Evolutionary conservation across 2,329 filamentous ascomycete genomes (phyloP), one percentile per base, ranked within the genome.

Genomic region (Emydomyces testavorans): DNA sequence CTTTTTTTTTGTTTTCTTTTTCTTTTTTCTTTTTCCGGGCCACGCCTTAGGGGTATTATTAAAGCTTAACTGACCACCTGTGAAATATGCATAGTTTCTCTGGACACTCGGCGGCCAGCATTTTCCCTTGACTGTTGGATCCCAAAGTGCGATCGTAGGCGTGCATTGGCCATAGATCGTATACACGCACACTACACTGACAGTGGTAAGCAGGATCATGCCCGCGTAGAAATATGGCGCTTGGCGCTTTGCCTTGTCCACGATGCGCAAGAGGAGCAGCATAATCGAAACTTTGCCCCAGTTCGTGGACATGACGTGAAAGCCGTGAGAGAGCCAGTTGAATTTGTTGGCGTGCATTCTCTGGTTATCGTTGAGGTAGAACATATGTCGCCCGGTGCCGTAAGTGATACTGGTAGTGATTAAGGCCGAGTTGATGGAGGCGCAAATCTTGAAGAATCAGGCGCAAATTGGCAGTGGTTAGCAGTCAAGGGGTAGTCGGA

Each of bases 241-340:
- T 38, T 44, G 42, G 10, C 29, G 15, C 28, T 47, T 47, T 16
- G 42, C 42, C 13, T 38, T 43, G 20, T 39, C 43, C 28, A 52
- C 23, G 20, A 52, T 48, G 7, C 50, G 50, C 34, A 52, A 21
- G n/a, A 50, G 26, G 24, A 52, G 50, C 23, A 50, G 16, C n/a
- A 20, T 39, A 36, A 52, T 18, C 16, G 50, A 52, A 16, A 52
- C 35, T 20, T 52, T 52, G 23, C 50, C 50, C 42, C 42, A 50
- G 35, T 50, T 52, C 8, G 48, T 52, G 26, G 48, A 38, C 48
- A 50, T 50, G 13, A 52, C 48, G 28, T 50, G 43, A 23, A 50
- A 50, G 3, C 48, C 48, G 26, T 41, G 43, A 4, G 50, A 48
- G n/a, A 52, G 18, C 38, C 43, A 52, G 24, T 50, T 52, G 44